Base-by-base conservation (phyloP, 192 early-diverging fungal genomes). In the Umbelopsis vinacea region DNA sequence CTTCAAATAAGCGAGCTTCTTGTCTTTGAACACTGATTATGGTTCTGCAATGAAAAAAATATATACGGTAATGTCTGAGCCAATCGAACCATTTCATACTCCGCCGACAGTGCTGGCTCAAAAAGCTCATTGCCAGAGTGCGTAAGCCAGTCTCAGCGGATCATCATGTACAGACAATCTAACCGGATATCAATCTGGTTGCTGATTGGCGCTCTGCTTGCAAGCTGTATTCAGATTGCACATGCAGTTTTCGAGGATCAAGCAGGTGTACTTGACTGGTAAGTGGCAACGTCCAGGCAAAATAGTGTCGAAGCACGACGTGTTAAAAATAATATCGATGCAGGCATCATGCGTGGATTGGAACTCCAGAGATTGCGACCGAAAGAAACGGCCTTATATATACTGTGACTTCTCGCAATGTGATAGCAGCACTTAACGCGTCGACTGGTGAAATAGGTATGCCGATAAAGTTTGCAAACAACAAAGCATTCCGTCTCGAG, bases 361-460 rank as follows among this genome's bases (percentile, higher is more conserved):
- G 87, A 33, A 82, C 76, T 19, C 80, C 85, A 35, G 52, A 71
- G 45, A 19, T 75, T 45, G 57, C 84, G 22, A 70, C 69, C 12
- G 71, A 81, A 53, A 70, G 78, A 33, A 69, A 79, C 33, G 76
- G 77, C 17, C 72, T 77, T 9, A 76, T 74, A 8, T 70, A 92
- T 6, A 69, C 82, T 43, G 81, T 90, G 23, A 89, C 86, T 15
- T 91, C 94, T n/a, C 88, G 84, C 66, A 91, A 93, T 72, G 87
- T 90, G n/a, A 69, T 97, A 57, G 92, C 94, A 0, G 81, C 87
- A 33, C 63, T 97, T 48, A 83, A 82, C 69, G 74, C 90, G 8
- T 82, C 83, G 63, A 89, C 73, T 68, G 95, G 95, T 4, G 84
- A 86, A 48, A 81, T 92, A 68, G 79, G 92, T 93, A 79, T 43